Percentiles rank a stretch among this genome's conserved stretches.
These are phyloP conservation scores for Aspergillus neoniger DNA, from an alignment of 2,329 filamentous ascomycete species.

Conservation along the genomic window DNA sequence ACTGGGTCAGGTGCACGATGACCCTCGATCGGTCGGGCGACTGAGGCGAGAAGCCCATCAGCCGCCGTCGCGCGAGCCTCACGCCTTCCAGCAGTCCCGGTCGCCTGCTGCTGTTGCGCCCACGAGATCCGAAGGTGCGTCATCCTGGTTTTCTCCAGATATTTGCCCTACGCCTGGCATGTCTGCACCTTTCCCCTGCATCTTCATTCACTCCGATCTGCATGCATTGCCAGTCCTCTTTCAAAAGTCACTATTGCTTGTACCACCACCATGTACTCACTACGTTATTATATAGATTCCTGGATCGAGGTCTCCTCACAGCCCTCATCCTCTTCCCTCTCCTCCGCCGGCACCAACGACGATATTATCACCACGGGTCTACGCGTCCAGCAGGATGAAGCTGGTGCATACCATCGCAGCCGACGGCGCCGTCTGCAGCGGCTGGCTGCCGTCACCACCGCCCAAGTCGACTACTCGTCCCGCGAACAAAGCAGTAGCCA, in stretches of 20 bases:
- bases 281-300: constrained; percentile 68
- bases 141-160: constrained; percentile 6
- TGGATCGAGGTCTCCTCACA: constrained; percentile 95
- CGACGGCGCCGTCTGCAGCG: constrained; percentile 47
- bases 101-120: constrained; percentile 36
- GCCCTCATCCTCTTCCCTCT: constrained; percentile 89
- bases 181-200: constrained; percentile 9
- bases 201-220: constrained; percentile 18
- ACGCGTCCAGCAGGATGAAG: constrained; percentile 65
- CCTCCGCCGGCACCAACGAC: constrained; percentile 69
- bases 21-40: constrained; percentile 33
- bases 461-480: constrained; percentile 43
- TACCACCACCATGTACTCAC: constrained; percentile 45
- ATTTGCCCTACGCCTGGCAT: constrained; percentile 17
- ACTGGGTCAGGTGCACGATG: constrained; percentile 38
- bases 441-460: constrained; percentile 40
- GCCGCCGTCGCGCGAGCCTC: constrained; percentile 10
- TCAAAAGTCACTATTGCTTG: constrained; percentile 1
- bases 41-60: constrained; percentile 38
- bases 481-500: constrained; percentile 70
- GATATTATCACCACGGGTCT: constrained; percentile 91
- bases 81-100: constrained; percentile 36
- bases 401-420: constrained; percentile 59
- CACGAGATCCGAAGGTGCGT: constrained; percentile 49
- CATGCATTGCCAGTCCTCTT: not conserved